A percentile compares a stretch with the other conserved stretches of the same genome.
These are phyloP conservation scores for Torrubiellomyces zombiae DNA, from an alignment of 2,329 filamentous ascomycete genomes.

Conservation along the genomic window DNA sequence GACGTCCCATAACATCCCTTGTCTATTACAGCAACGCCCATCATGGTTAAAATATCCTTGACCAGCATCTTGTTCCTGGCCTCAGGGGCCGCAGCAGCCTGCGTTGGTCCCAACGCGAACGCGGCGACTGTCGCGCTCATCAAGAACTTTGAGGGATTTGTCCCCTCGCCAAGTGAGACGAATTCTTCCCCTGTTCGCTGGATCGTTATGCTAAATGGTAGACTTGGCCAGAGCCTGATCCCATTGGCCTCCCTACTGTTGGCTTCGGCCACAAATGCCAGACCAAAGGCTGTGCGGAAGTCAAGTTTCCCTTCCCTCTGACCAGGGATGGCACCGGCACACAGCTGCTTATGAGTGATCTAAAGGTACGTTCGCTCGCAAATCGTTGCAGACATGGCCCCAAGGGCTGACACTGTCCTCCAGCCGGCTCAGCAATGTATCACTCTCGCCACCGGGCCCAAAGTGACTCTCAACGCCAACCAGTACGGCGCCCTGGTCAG, in stretches of 20 bases:
- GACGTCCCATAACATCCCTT: too few species aligned
- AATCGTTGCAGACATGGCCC: too few species aligned
- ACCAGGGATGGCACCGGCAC: conserved; percentile 21
- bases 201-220: too few species aligned
- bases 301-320: conserved; percentile 28
- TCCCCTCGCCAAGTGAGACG: background rate
- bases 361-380: conserved; percentile 8
- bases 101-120: conserved; percentile 1
- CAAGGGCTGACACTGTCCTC: background rate
- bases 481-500: conserved; percentile 34
- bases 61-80: background rate
- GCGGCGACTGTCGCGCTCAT: conserved; percentile 1
- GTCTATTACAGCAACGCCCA: too few species aligned
- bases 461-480: conserved; percentile 21
- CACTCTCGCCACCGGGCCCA: conserved; percentile 14
- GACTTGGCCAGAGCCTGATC: too few species aligned
- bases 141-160: background rate
- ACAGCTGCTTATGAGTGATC: conserved; percentile 21
- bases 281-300: conserved; percentile 23
- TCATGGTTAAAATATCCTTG: too few species aligned
- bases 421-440: conserved; percentile 13
- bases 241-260: conserved; percentile 29
- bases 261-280: conserved; percentile 33
- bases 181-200: conserved; percentile 1
- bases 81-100: background rate